These are phyloP conservation scores for Medicago ruthenica DNA, from an alignment of 306 rosid species.

Conservation along the genomic window DNA sequence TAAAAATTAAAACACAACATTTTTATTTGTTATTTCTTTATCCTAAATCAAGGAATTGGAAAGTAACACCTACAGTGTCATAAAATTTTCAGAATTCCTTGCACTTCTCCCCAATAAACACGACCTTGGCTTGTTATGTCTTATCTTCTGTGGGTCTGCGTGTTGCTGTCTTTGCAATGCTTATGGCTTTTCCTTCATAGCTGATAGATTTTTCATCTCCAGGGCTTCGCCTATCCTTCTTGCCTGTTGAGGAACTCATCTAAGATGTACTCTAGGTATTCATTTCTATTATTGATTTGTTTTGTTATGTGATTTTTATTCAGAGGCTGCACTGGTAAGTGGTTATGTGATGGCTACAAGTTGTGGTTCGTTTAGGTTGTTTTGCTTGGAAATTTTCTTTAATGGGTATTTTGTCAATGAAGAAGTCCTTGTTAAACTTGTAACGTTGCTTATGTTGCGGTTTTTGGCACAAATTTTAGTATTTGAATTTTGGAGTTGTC, in stretches of 20 bases:
- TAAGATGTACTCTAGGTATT: constrained; percentile 32
- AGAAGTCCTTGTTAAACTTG: not conserved
- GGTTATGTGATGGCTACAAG: not conserved
- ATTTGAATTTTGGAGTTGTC: not conserved
- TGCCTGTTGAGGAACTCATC: constrained; percentile 23
- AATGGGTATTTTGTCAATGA: not conserved
- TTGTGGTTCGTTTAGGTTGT: not conserved
- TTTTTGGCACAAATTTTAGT: not conserved
- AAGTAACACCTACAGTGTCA: not conserved
- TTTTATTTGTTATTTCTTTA: not conserved
- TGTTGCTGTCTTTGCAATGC: not conserved
- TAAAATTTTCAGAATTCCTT: constrained; percentile 11
- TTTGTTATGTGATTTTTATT: not conserved
- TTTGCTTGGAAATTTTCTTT: not conserved
- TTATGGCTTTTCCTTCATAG: constrained; percentile 3
- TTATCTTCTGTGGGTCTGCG: constrained; percentile 1
- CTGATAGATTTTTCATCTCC: constrained; percentile 19
- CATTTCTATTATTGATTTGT: constrained; percentile 11
- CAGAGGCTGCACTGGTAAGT: not conserved
- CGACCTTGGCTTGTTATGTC: not conserved
- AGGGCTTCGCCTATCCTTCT: not conserved
- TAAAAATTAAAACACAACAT: constrained; percentile 10
- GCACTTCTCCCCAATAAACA: constrained; percentile 5
- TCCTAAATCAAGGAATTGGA: constrained; percentile 20
- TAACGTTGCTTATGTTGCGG: not conserved